phyloP scores from a whole-genome alignment of 2,329 filamentous ascomycete genomes.

The Apiospora pterosperma region DNA sequence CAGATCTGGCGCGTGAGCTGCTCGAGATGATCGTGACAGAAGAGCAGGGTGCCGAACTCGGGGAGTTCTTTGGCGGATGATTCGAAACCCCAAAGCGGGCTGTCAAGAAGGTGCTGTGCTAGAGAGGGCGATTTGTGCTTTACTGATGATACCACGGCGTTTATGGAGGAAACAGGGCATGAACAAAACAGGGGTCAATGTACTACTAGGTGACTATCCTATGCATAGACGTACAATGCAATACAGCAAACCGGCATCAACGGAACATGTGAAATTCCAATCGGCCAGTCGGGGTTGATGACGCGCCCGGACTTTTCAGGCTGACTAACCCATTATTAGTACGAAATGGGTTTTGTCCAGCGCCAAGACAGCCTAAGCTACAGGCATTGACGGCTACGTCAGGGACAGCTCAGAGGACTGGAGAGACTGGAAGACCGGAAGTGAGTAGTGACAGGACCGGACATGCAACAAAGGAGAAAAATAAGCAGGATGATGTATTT shows the following conservation, averaged over 20 bases:
- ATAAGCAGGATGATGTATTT: neutral
- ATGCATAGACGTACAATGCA: neutral
- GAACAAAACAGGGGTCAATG: neutral
- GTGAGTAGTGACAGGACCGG: neutral
- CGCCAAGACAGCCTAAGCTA: neutral
- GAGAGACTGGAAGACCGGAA: neutral
- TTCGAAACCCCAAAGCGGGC: neutral
- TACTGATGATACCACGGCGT: neutral
- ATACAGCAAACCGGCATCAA: neutral
- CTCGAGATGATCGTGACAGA: slow-evolving; percentile 78
- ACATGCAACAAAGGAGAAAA: neutral
- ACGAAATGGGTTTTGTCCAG: neutral
- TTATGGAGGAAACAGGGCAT: neutral
- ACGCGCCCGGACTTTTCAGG: neutral
- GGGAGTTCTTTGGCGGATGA: slow-evolving; percentile 33
- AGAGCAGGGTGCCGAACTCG: slow-evolving; percentile 53
- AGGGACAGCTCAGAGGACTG: neutral
- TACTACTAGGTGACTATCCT: too few species aligned
- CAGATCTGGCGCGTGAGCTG: slow-evolving; percentile 77
- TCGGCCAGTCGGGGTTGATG: neutral
- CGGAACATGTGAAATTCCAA: neutral
- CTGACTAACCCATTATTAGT: neutral
- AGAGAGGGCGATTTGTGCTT: neutral
- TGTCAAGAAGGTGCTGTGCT: neutral
- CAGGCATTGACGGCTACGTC: neutral